Conservation (phyloP, 2,329 filamentous ascomycete species). For the Chaetomium olivaceum region DNA sequence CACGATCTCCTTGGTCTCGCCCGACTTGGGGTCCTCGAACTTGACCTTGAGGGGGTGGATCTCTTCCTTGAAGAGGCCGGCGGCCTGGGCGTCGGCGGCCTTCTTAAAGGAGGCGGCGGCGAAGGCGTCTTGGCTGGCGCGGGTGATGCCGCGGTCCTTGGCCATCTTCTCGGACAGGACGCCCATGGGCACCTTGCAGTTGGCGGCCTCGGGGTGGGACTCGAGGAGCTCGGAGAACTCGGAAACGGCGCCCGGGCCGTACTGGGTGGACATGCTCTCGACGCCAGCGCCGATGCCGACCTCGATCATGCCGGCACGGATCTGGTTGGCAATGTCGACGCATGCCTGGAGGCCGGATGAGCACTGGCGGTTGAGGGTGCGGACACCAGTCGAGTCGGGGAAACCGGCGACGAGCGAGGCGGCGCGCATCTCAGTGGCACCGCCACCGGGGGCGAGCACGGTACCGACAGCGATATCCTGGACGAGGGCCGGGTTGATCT, state of each 20-base stretch:
- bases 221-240: constrained; percentile 93
- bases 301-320: constrained; percentile 90
- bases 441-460: constrained; percentile 88
- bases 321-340: constrained; percentile 91
- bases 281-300: constrained; percentile 91
- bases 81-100: constrained; percentile 78
- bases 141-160: constrained; percentile 72
- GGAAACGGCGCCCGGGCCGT: constrained; percentile 83
- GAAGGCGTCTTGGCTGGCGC: constrained; percentile 83
- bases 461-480: constrained; percentile 92
- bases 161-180: constrained; percentile 93
- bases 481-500: constrained; percentile 82
- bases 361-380: constrained; percentile 90
- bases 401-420: constrained; percentile 89
- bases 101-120: constrained; percentile 92
- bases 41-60: constrained; percentile 85
- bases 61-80: constrained; percentile 90
- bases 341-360: constrained; percentile 89
- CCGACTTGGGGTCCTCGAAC: constrained; percentile 86
- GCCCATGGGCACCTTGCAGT: constrained; percentile 99
- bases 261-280: constrained; percentile 93
- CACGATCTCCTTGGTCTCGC: constrained; percentile 78
- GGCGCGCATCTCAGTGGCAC: constrained; percentile 94
- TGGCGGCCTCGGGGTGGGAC: constrained; percentile 74
- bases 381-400: constrained; percentile 80